These are phyloP conservation scores for Bryopsis sp. DNA, from an alignment of 139 green algal genomes.

Conservation along the genomic window DNA sequence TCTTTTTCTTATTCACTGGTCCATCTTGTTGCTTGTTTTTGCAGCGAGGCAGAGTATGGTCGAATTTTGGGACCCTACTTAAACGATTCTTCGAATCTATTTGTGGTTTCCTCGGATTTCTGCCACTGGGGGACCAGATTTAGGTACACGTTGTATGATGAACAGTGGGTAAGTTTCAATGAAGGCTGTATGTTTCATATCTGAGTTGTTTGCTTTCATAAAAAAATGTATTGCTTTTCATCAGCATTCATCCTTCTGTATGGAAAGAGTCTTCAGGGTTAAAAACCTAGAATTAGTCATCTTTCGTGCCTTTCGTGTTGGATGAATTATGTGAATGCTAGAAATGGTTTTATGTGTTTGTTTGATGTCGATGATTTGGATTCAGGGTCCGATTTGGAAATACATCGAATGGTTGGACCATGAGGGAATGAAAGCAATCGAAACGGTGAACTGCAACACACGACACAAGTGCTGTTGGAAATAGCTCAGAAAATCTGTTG, in stretches of 20 bases:
- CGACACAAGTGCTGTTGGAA: background rate
- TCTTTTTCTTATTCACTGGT: constrained; percentile 12
- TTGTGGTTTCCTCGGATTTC: constrained; percentile 90
- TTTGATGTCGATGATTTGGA: background rate
- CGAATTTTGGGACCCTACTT: constrained; percentile 70
- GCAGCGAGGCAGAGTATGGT: constrained; percentile 74
- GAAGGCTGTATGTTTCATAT: too few species aligned
- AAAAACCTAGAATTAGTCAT: too few species aligned
- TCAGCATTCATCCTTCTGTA: too few species aligned
- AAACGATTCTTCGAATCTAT: constrained; percentile 72
- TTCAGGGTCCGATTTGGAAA: constrained; percentile 72
- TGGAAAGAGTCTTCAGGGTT: too few species aligned
- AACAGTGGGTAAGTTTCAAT: constrained; percentile 24
- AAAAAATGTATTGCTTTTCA: too few species aligned
- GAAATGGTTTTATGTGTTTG: too few species aligned
- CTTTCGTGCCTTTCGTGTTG: too few species aligned
- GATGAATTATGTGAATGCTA: too few species aligned
- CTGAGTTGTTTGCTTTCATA: too few species aligned
- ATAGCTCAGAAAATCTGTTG: background rate
- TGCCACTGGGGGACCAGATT: constrained; percentile 93
- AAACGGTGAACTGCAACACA: constrained; percentile 35
- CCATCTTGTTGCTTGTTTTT: background rate
- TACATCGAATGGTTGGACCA: constrained; percentile 79
- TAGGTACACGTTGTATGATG: constrained; percentile 59
- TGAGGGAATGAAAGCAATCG: constrained; percentile 77